A percentile compares a stretch with the other conserved stretches of the same genome.
Conservation (phyloP, 352 stramenopile genomes). For the Aphanomyces astaci region DNA sequence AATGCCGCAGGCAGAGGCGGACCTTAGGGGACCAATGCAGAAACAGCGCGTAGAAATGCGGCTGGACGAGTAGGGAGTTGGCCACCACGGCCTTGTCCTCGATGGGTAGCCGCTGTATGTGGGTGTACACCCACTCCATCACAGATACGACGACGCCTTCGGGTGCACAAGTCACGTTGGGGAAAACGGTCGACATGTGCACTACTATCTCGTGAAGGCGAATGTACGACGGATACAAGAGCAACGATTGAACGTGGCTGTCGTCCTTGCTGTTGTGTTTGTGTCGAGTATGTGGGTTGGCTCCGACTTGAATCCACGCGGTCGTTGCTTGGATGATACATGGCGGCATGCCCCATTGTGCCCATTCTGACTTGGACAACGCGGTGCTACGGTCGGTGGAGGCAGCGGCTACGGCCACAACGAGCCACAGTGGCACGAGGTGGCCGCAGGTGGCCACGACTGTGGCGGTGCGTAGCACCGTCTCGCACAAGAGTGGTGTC, state of each 20-base stretch:
- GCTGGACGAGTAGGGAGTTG: slow-evolving; percentile 55
- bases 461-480: neutral
- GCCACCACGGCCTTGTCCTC: slow-evolving; percentile 36
- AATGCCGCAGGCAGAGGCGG: slow-evolving; percentile 52
- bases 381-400: neutral
- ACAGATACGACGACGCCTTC: neutral
- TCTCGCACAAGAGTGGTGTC: neutral
- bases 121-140: neutral
- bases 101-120: neutral
- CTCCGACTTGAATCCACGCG: neutral
- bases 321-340: neutral
- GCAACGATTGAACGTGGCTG: neutral
- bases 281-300: neutral
- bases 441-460: neutral
- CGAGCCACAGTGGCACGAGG: neutral
- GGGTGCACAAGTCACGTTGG: neutral
- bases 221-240: slow-evolving; percentile 11
- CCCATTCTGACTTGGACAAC: too few species aligned
- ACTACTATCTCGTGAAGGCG: neutral
- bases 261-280: neutral
- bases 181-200: neutral
- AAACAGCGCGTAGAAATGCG: slow-evolving; percentile 54
- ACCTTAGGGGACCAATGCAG: slow-evolving; percentile 74
- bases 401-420: neutral
- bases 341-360: neutral